Percentiles rank a stretch among this genome's conserved stretches.
Conservation (phyloP, 2,329 filamentous ascomycete species). For the Neofusicoccum sp. region DNA sequence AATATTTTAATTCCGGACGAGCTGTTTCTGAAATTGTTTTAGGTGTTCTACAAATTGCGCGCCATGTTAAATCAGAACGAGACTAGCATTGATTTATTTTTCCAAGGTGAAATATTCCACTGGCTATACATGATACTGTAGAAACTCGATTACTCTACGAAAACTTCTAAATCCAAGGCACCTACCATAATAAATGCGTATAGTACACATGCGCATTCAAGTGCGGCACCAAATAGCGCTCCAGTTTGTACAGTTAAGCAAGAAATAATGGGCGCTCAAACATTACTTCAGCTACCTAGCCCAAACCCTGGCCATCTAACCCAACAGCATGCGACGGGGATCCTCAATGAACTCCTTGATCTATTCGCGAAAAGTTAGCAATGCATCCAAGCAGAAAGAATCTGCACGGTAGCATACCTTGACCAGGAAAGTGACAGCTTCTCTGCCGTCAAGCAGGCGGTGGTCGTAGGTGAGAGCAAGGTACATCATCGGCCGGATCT, state of each 20-base stretch:
- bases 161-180: neutral
- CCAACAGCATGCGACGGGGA: conserved; percentile 81
- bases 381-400: neutral
- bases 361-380: conserved; percentile 25
- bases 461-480: conserved; percentile 97
- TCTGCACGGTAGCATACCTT: conserved; percentile 52
- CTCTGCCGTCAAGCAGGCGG: conserved; percentile 87
- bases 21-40: too few relatives aligned
- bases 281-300: neutral
- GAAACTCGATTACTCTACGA: neutral
- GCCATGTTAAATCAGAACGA: too few relatives aligned
- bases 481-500: conserved; percentile 99
- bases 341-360: conserved; percentile 98
- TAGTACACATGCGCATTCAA: neutral
- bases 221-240: neutral
- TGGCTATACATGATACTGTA: neutral
- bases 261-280: conserved; percentile 2
- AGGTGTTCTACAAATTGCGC: too few relatives aligned
- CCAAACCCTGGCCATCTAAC: conserved; percentile 12
- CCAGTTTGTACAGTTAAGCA: conserved; percentile 9
- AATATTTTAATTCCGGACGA: too few relatives aligned
- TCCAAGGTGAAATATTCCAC: too few relatives aligned
- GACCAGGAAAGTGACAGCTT: conserved; percentile 93
- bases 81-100: too few relatives aligned
- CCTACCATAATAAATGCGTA: neutral